Conservation (phyloP, 2,329 filamentous ascomycete species). For the Colletotrichum cereale region DNA sequence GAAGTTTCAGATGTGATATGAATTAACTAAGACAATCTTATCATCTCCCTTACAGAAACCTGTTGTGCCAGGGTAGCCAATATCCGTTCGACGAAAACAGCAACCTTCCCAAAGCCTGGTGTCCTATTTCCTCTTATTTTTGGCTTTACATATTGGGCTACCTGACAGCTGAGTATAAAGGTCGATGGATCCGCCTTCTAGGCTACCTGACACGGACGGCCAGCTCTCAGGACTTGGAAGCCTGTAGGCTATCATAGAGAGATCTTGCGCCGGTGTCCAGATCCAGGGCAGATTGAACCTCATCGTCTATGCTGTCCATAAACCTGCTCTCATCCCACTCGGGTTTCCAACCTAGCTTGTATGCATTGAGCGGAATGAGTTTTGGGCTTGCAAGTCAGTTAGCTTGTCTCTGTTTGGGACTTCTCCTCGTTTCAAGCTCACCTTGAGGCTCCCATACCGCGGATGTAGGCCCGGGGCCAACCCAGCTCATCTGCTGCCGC, state of each 20-base stretch:
- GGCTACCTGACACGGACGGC: too few relatives aligned
- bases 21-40: too few relatives aligned
- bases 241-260: background rate
- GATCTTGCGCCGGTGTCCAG: slow-evolving; percentile 33
- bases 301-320: slow-evolving; percentile 45
- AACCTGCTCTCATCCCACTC: slow-evolving; percentile 45
- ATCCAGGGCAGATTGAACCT: slow-evolving; percentile 45
- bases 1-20: too few relatives aligned
- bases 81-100: too few relatives aligned
- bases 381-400: slow-evolving; percentile 10
- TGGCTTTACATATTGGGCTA: background rate
- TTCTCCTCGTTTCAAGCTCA: slow-evolving; percentile 37
- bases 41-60: too few relatives aligned
- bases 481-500: slow-evolving; percentile 48
- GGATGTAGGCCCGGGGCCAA: slow-evolving; percentile 46
- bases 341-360: slow-evolving; percentile 47
- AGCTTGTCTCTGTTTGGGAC: background rate
- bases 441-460: slow-evolving; percentile 45
- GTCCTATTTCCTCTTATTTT: too few relatives aligned
- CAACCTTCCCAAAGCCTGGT: too few relatives aligned
- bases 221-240: background rate
- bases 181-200: background rate
- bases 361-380: slow-evolving; percentile 42
- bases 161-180: background rate
- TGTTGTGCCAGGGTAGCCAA: too few relatives aligned